Evolutionary conservation across 768 basidiomycete species (phyloP).

Genomic region (Collybiopsis luxurians): DNA sequence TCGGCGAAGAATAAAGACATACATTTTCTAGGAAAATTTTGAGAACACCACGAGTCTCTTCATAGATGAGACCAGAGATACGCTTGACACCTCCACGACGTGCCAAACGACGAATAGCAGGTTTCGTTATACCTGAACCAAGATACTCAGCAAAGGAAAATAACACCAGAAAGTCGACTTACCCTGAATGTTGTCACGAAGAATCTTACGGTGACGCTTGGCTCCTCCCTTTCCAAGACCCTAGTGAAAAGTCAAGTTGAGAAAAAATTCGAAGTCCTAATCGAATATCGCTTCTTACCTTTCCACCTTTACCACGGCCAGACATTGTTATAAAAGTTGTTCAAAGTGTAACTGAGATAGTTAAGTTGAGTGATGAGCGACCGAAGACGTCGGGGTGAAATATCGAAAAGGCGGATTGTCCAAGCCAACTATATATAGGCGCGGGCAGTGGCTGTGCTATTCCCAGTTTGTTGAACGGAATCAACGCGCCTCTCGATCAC

Average conservation of each 20-base stretch:
- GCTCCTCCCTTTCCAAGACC: slow-evolving; percentile 86
- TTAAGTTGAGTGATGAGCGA: background rate
- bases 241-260: slow-evolving; percentile 20
- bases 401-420: slow-evolving; percentile 19
- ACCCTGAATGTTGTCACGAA: slow-evolving; percentile 73
- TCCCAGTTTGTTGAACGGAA: slow-evolving; percentile 16
- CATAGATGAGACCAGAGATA: slow-evolving; percentile 84
- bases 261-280: background rate
- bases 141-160: background rate
- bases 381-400: slow-evolving; percentile 6
- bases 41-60: slow-evolving; percentile 88
- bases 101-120: slow-evolving; percentile 83
- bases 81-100: slow-evolving; percentile 93
- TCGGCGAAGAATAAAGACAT: slow-evolving; percentile 14
- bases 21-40: slow-evolving; percentile 87
- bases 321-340: slow-evolving; percentile 64
- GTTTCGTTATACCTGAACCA: slow-evolving; percentile 69
- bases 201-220: slow-evolving; percentile 82
- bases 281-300: slow-evolving; percentile 31
- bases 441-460: slow-evolving; percentile 25
- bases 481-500: slow-evolving; percentile 15
- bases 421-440: slow-evolving; percentile 16
- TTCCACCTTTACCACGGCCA: slow-evolving; percentile 86
- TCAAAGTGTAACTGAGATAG: background rate
- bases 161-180: slow-evolving; percentile 8